Evolutionary conservation across 768 basidiomycete genomes (phyloP).

Genomic region (Tricholoma matsutake): DNA sequence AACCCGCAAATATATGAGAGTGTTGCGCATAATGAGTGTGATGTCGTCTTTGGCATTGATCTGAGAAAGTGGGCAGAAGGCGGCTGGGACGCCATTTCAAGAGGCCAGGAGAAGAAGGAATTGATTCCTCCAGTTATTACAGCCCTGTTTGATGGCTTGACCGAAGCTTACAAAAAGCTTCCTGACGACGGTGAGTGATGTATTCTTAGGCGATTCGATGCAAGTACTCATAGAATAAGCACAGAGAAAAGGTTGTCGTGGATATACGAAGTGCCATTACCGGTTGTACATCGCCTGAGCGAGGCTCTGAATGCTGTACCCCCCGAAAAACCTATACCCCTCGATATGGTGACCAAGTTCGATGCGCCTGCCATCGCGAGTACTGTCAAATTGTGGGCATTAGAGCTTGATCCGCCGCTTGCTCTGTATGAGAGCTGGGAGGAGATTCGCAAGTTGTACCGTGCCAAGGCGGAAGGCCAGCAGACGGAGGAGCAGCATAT

Average conservation of each 20-base stretch:
- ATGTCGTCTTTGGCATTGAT: constrained; percentile 91
- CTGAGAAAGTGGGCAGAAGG: constrained; percentile 88
- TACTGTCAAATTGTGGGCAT: constrained; percentile 80
- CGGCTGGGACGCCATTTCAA: constrained; percentile 58
- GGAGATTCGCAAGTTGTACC: constrained; percentile 85
- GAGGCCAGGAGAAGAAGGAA: constrained; percentile 58
- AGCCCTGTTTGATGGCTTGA: constrained; percentile 61
- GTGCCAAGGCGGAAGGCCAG: constrained; percentile 56
- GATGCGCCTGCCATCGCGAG: constrained; percentile 87
- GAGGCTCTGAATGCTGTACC: constrained; percentile 79
- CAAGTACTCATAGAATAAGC: background rate
- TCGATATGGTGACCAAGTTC: constrained; percentile 54
- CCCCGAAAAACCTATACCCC: constrained; percentile 51
- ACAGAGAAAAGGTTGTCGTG: constrained; percentile 84
- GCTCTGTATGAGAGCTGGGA: constrained; percentile 90
- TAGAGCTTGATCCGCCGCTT: constrained; percentile 90
- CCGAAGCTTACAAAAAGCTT: constrained; percentile 57
- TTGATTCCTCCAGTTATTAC: constrained; percentile 71
- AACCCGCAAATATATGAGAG: constrained; percentile 84
- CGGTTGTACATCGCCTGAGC: constrained; percentile 80
- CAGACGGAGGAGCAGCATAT: constrained; percentile 57
- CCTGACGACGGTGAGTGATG: constrained; percentile 59
- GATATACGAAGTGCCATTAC: constrained; percentile 93
- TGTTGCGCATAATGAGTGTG: constrained; percentile 75
- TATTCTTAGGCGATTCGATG: background rate